Conservation (phyloP, 768 basidiomycete species). For the Pleurotus tuber-regium region DNA sequence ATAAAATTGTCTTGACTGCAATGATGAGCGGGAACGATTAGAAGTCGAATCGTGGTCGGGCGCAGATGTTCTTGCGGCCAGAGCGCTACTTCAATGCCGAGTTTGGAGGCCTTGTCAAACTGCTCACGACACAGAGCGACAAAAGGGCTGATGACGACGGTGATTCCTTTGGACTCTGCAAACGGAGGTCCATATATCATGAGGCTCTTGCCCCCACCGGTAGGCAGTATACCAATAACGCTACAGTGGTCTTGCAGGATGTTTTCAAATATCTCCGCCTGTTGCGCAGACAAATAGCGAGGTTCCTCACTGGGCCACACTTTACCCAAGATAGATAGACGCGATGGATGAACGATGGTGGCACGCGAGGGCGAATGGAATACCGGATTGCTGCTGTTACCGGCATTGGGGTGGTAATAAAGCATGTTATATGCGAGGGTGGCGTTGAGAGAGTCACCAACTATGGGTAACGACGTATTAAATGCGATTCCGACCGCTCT, state of each 20-base stretch:
- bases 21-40: constrained; percentile 10
- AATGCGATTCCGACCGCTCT: not conserved
- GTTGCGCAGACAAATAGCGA: not conserved
- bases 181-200: constrained; percentile 8
- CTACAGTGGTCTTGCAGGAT: not conserved
- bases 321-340: not conserved
- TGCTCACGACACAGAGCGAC: not conserved
- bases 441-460: no score
- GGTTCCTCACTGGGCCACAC: not conserved
- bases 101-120: not conserved
- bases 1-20: not conserved
- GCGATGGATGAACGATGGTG: not conserved
- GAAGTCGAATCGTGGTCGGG: not conserved
- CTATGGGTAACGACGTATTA: not conserved
- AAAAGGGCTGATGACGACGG: constrained; percentile 2
- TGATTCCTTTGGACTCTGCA: not conserved
- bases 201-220: constrained; percentile 12
- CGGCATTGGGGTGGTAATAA: no score
- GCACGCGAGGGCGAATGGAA: no score
- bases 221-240: constrained; percentile 6
- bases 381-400: no score
- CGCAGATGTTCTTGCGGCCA: not conserved
- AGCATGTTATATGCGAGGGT: no score
- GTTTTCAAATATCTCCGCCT: constrained; percentile 5
- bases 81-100: not conserved